Evolutionary conservation across 345 rosid genomes (phyloP).

Genomic region (Physaria fendleri): DNA sequence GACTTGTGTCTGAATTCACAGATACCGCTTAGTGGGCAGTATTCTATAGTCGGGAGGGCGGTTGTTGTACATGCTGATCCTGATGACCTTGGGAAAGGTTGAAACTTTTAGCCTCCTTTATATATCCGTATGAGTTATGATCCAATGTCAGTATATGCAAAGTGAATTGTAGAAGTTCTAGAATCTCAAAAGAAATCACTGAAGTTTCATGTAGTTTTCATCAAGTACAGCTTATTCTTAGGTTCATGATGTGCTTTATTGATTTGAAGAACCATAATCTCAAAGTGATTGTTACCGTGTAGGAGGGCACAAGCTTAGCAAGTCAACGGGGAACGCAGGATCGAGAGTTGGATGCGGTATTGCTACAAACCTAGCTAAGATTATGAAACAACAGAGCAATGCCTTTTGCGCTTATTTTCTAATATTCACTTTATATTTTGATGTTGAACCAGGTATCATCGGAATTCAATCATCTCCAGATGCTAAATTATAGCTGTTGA

Average conservation of each 20-base stretch:
- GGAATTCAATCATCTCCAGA: slow-evolving; percentile 74
- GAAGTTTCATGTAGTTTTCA: background rate
- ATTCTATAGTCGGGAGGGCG: slow-evolving; percentile 84
- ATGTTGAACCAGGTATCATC: slow-evolving; percentile 55
- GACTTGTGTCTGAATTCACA: slow-evolving; percentile 29
- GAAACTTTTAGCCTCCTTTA: slow-evolving; percentile 4
- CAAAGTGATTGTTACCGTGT: slow-evolving; percentile 3
- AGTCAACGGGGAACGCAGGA: slow-evolving; percentile 90
- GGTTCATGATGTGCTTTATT: background rate
- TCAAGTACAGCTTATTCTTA: background rate
- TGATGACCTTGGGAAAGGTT: slow-evolving; percentile 92
- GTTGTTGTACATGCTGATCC: slow-evolving; percentile 88
- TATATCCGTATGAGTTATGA: background rate
- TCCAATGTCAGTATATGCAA: background rate
- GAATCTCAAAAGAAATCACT: background rate
- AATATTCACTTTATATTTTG: background rate
- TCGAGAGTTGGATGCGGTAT: slow-evolving; percentile 91
- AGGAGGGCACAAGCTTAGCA: slow-evolving; percentile 93
- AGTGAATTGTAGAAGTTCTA: background rate
- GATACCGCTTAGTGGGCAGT: slow-evolving; percentile 78
- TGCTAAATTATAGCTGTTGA: slow-evolving; percentile 18
- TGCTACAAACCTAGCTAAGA: background rate
- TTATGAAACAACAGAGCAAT: background rate
- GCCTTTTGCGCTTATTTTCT: background rate
- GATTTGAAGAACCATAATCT: background rate